phyloP scores from a whole-genome alignment of 2,329 filamentous ascomycete species.

The Volutella citrinella region DNA sequence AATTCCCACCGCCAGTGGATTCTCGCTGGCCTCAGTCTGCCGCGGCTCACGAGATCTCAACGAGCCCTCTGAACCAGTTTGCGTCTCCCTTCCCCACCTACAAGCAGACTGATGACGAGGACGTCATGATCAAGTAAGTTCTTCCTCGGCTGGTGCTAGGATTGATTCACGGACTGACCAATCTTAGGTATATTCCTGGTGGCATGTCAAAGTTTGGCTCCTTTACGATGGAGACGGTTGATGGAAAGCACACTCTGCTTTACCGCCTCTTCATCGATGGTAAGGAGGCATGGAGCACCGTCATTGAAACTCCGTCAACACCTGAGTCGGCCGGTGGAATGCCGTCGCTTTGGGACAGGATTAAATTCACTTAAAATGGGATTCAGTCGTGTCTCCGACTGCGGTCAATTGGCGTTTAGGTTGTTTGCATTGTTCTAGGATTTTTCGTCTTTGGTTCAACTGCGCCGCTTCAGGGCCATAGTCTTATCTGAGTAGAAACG shows the following conservation, averaged over 20 bases:
- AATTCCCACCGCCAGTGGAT: conserved; percentile 61
- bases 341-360: conserved; percentile 46
- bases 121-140: conserved; percentile 78
- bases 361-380: conserved; percentile 23
- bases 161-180: too few relatives aligned
- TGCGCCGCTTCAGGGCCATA: too few relatives aligned
- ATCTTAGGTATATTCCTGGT: conserved; percentile 68
- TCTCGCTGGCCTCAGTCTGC: conserved; percentile 62
- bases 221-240: conserved; percentile 66
- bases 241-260: conserved; percentile 66
- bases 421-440: too few relatives aligned
- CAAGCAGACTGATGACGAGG: conserved; percentile 73
- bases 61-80: conserved; percentile 89
- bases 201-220: conserved; percentile 85
- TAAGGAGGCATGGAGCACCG: conserved; percentile 68
- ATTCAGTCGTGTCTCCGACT: conserved; percentile 1
- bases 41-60: conserved; percentile 86
- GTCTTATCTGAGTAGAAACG: too few relatives aligned
- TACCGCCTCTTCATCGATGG: conserved; percentile 85
- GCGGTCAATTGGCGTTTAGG: conserved; percentile 5
- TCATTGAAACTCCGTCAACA: conserved; percentile 44
- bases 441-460: too few relatives aligned
- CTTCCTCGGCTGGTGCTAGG: too few relatives aligned
- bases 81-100: conserved; percentile 85
- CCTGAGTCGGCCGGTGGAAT: conserved; percentile 27